These are phyloP conservation scores for Sequoia sempervirens DNA, from an alignment of 75 land plant species.

Conservation along the genomic window DNA sequence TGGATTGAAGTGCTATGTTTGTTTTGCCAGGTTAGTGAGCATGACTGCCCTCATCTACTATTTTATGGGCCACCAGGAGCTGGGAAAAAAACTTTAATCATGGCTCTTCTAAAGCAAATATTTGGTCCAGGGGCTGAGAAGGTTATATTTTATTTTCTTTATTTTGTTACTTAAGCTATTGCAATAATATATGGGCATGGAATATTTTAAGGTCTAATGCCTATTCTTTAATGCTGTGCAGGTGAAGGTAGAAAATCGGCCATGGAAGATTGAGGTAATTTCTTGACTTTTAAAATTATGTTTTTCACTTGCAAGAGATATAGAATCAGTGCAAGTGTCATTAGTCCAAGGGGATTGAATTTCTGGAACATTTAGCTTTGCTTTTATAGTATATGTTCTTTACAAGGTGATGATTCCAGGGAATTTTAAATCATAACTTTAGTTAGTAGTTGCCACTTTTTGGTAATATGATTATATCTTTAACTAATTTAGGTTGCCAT, in stretches of 20 bases:
- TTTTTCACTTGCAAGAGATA: not conserved
- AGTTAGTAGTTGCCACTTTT: not conserved
- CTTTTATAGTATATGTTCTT: not conserved
- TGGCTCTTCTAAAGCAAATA: constrained; percentile 86
- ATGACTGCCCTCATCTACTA: constrained; percentile 96
- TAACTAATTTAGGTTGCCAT: not conserved
- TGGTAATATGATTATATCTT: not conserved
- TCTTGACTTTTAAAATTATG: not conserved
- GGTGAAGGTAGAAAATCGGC: constrained; percentile 74
- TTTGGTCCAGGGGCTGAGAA: constrained; percentile 86
- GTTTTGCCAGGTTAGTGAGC: constrained; percentile 63
- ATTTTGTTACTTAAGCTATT: not conserved
- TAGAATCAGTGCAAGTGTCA: not conserved
- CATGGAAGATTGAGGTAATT: constrained; percentile 71
- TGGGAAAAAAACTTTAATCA: constrained; percentile 97
- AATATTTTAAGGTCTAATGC: not conserved
- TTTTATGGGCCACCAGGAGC: constrained; percentile 97
- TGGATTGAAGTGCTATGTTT: not conserved
- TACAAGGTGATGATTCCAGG: not conserved
- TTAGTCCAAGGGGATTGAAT: not conserved
- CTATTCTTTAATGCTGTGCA: constrained; percentile 20
- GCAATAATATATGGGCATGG: not conserved
- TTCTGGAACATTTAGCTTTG: not conserved
- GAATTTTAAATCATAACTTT: not conserved
- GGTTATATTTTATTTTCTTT: constrained; percentile 29